Percentiles rank a stretch among this genome's conserved stretches.
These are phyloP conservation scores for Cydonia oblonga DNA, from an alignment of 331 rosid genomes.

Conservation along the genomic window DNA sequence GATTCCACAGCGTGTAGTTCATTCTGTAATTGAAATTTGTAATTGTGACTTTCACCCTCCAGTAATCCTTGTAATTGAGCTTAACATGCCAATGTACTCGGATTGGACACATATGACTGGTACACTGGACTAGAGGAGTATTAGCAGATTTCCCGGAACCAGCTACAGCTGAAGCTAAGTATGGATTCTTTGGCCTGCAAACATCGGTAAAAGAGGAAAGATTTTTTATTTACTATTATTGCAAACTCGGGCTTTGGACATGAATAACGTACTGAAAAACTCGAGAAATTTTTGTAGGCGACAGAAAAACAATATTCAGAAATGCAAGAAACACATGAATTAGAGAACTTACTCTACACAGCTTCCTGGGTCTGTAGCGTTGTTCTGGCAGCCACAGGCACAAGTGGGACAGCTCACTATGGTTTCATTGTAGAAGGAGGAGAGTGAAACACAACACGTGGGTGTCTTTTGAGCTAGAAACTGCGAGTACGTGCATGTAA, in stretches of 20 bases:
- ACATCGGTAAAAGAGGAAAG: neutral
- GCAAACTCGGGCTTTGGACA: neutral
- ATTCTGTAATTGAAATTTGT: conserved; percentile 88
- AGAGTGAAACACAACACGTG: conserved; percentile 92
- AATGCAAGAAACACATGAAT: conserved; percentile 4
- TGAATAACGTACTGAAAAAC: neutral
- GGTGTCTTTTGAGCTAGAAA: conserved; percentile 95
- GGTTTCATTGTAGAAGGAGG: conserved; percentile 84
- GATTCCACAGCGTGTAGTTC: conserved; percentile 89
- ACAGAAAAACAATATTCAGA: neutral
- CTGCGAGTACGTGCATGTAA: conserved; percentile 90
- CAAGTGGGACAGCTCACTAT: conserved; percentile 83
- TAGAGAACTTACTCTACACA: conserved; percentile 61
- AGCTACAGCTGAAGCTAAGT: conserved; percentile 63
- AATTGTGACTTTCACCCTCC: conserved; percentile 86
- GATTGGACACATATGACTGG: conserved; percentile 87
- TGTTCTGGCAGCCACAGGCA: conserved; percentile 83
- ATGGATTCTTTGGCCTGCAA: conserved; percentile 51
- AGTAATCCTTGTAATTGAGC: conserved; percentile 86
- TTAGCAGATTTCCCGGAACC: conserved; percentile 35
- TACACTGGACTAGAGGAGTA: conserved; percentile 74
- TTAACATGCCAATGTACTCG: conserved; percentile 89
- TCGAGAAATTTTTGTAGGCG: neutral
- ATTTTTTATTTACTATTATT: neutral
- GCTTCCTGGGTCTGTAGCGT: conserved; percentile 50